Evolutionary conservation across 208 protist species (phyloP), one percentile per base, ranked within the genome.

Genomic region (Trypanosoma rangeli): DNA sequence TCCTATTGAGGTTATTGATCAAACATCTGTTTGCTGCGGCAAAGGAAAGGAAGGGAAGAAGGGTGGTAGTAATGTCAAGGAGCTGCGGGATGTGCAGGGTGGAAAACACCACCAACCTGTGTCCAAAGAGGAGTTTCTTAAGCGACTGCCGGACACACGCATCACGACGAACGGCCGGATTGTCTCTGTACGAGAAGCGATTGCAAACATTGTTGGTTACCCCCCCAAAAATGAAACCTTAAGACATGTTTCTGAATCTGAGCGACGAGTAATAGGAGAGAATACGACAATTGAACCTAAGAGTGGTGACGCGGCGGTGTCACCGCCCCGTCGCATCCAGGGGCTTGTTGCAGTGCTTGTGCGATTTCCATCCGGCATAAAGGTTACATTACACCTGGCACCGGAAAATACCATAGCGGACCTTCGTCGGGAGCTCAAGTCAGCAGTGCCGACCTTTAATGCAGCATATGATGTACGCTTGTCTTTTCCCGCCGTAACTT

Each of bases 1-100:
- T 65, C 87, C 90, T 0, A 90, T 97, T 56, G 86, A 95, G 62
- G 76, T 97, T 46, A 82, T 86, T 52, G 89, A 97, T 67, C 37
- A 81, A 42, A 83, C 68, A 65, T 62, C 37, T 16, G 83, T 93
- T 48, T 48, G 57, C 29, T 80, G 60, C 63, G 52, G 57, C 16
- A 62, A 46, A 13, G 44, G 26, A 18, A 52, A 13, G 9, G 10
- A 15, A 53, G 33, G 22, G 10, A 53, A 22, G 26, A 39, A 28
- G 13, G n/a, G n/a, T 28, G 56, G 0, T 44, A 29, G 22, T 31
- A 74, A 78, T 57, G 65, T 75, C 22, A 71, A 64, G 59, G 29
- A 54, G n/a, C 20, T 67, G 16, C 49, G 68, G 16, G 10, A 29
- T n/a, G 13, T 78, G 26, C 57, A 63, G 5, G 74, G 71, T 3